These are phyloP conservation scores for Vanrija pseudolonga DNA, from an alignment of 1,284 basidiomycete species.

Conservation along the genomic window DNA sequence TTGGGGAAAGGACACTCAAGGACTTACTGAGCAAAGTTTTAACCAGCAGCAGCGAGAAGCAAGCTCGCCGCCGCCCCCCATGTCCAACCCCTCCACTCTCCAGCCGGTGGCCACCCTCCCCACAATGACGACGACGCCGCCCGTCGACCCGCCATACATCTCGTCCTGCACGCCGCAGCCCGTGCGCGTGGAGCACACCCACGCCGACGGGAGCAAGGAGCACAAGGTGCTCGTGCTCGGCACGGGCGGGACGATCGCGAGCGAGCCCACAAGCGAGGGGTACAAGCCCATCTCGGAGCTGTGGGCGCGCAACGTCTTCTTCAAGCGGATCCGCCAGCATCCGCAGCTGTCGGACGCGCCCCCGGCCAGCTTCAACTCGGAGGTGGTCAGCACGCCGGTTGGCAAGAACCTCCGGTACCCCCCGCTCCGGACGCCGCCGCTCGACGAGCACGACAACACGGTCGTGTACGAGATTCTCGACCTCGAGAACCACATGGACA, in stretches of 20 bases:
- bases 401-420: conserved; percentile 36
- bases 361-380: neutral
- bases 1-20: no score
- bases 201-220: neutral
- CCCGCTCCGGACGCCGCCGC: conserved; percentile 33
- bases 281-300: conserved; percentile 37
- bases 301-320: conserved; percentile 35
- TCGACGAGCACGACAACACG: conserved; percentile 31
- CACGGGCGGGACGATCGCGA: conserved; percentile 46
- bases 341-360: conserved; percentile 32
- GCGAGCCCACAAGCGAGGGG: conserved; percentile 37
- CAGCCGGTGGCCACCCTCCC: no score
- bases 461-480: conserved; percentile 46
- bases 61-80: no score
- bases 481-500: conserved; percentile 45
- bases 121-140: no score
- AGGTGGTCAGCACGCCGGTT: conserved; percentile 19
- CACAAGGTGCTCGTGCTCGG: conserved; percentile 36
- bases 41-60: no score
- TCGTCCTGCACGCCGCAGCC: no score
- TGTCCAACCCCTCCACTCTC: no score
- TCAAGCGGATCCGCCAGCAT: conserved; percentile 44
- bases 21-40: no score
- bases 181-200: no score
- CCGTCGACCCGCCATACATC: no score